phyloP scores from a whole-genome alignment of 2,329 filamentous ascomycete genomes.

The Neurospora crassa region DNA sequence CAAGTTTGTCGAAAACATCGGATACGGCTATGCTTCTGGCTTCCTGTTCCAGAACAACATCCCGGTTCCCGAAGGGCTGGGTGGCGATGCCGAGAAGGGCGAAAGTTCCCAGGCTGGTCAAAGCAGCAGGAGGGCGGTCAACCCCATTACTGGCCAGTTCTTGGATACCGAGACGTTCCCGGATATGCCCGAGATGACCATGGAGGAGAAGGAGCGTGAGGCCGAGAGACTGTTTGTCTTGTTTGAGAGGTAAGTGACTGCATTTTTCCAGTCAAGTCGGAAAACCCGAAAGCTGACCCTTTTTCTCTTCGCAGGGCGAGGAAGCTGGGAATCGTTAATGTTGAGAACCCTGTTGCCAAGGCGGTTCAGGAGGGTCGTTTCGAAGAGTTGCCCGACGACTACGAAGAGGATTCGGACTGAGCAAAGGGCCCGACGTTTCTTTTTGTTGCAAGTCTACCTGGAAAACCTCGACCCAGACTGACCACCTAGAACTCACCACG shows the following conservation, averaged over 20 bases:
- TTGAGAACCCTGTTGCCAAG: slow-evolving; percentile 68
- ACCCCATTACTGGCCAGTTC: slow-evolving; percentile 82
- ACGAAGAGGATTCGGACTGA: slow-evolving; percentile 38
- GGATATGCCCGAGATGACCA: slow-evolving; percentile 64
- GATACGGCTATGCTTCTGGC: slow-evolving; percentile 87
- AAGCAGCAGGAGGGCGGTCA: slow-evolving; percentile 40
- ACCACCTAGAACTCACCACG: neutral
- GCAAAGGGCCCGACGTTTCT: slow-evolving; percentile 2
- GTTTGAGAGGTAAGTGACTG: slow-evolving; percentile 61
- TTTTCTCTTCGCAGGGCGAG: slow-evolving; percentile 39
- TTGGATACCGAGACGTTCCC: slow-evolving; percentile 55
- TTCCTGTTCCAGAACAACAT: slow-evolving; percentile 82
- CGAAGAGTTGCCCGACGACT: slow-evolving; percentile 55
- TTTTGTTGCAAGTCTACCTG: neutral
- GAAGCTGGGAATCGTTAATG: slow-evolving; percentile 64
- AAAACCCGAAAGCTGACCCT: slow-evolving; percentile 11
- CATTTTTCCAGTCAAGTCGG: neutral
- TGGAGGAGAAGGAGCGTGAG: slow-evolving; percentile 86
- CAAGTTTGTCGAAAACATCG: slow-evolving; percentile 81
- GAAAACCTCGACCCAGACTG: neutral
- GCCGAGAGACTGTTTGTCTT: slow-evolving; percentile 83
- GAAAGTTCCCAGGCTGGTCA: neutral
- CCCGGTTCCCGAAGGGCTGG: slow-evolving; percentile 54
- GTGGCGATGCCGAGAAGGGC: slow-evolving; percentile 14
- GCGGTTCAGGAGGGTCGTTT: slow-evolving; percentile 62